A percentile compares a stretch with the other conserved stretches of the same genome.
These are phyloP conservation scores for Cymbidium sinense DNA, from an alignment of 106 monocot genomes.

Conservation along the genomic window DNA sequence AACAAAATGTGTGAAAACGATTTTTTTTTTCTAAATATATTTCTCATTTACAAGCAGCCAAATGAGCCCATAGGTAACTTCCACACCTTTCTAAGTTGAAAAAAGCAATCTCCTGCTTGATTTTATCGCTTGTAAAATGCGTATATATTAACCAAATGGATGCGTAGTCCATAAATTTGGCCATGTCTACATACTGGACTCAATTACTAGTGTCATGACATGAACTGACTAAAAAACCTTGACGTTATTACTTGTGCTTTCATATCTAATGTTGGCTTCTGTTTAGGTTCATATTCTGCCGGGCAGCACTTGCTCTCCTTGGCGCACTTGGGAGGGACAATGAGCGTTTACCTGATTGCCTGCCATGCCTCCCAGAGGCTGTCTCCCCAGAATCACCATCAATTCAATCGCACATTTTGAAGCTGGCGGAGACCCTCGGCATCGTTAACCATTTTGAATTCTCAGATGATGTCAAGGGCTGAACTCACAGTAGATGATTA, in stretches of 20 bases:
- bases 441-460: constrained; percentile 44
- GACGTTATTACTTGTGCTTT: too few species aligned
- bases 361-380: constrained; percentile 53
- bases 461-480: constrained; percentile 10
- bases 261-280: neutral
- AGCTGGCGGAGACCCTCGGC: constrained; percentile 51
- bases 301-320: constrained; percentile 48
- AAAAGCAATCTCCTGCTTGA: too few species aligned
- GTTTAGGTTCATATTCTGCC: constrained; percentile 78
- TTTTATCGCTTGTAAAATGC: too few species aligned
- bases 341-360: constrained; percentile 44
- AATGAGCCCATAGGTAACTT: too few species aligned
- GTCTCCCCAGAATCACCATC: constrained; percentile 49
- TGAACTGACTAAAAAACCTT: too few species aligned
- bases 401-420: constrained; percentile 32
- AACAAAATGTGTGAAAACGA: too few species aligned
- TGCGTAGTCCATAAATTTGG: too few species aligned
- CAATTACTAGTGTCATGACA: too few species aligned
- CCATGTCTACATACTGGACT: too few species aligned
- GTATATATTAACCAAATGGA: too few species aligned
- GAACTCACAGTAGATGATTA: constrained; percentile 9
- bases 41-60: too few species aligned
- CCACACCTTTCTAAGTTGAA: too few species aligned
- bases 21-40: neutral
- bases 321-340: constrained; percentile 12